Evolutionary conservation across 2,329 filamentous ascomycete genomes (phyloP).

Genomic region (Aureobasidium sp.): DNA sequence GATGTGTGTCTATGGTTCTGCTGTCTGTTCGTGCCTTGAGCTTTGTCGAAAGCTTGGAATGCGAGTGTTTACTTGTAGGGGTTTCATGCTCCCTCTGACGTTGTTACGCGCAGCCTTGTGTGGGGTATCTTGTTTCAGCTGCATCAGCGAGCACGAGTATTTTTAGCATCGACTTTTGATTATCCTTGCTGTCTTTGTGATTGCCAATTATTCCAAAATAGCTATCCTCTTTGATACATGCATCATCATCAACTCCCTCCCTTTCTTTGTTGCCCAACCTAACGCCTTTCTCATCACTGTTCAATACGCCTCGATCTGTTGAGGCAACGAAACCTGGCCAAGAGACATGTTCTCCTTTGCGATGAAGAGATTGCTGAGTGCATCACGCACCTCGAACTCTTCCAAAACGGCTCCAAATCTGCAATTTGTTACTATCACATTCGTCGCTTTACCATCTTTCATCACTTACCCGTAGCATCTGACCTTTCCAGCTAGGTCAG

Average conservation of each 20-base stretch:
- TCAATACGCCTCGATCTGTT: slow-evolving; percentile 13
- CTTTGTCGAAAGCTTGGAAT: not conserved
- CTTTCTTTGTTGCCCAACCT: not conserved
- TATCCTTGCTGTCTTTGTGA: not conserved
- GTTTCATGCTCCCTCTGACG: not conserved
- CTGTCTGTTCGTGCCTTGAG: not conserved
- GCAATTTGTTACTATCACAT: slow-evolving; percentile 4
- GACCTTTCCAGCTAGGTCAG: slow-evolving; percentile 69
- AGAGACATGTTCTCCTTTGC: slow-evolving; percentile 36
- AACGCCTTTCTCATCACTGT: not conserved
- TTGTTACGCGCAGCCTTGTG: slow-evolving; percentile 5
- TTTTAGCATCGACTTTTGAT: not conserved
- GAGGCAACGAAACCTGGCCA: slow-evolving; percentile 1
- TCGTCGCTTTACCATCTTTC: not conserved
- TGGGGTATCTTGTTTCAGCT: slow-evolving; percentile 5
- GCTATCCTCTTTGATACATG: not conserved
- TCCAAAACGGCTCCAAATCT: slow-evolving; percentile 63
- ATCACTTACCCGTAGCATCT: slow-evolving; percentile 78
- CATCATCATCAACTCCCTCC: not conserved
- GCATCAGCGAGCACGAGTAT: not conserved
- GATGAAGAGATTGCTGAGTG: slow-evolving; percentile 61
- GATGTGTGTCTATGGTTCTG: not conserved
- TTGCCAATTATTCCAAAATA: not conserved
- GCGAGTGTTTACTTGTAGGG: not conserved
- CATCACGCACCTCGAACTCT: slow-evolving; percentile 69